Conservation (phyloP, 2,329 filamentous ascomycete genomes). For the Periconia macrospinosa region DNA sequence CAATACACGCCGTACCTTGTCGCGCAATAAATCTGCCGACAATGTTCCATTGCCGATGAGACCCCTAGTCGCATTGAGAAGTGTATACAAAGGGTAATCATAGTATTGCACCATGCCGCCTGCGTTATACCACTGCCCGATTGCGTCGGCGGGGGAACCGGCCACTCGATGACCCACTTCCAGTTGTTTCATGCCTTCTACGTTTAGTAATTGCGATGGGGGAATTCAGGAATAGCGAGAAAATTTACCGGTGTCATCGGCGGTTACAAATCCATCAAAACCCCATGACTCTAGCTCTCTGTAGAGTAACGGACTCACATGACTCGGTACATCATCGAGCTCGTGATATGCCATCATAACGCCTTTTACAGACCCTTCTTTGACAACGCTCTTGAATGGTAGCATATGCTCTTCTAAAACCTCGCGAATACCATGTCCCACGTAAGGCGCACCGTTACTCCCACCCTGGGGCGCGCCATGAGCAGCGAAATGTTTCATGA, state of each 20-base stretch:
- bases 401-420: slow-evolving; percentile 47
- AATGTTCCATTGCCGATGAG: slow-evolving; percentile 43
- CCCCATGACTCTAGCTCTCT: slow-evolving; percentile 44
- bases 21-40: slow-evolving; percentile 38
- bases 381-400: slow-evolving; percentile 49
- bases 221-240: no score
- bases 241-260: slow-evolving; percentile 45
- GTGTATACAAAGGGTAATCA: slow-evolving; percentile 46
- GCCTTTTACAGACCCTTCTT: slow-evolving; percentile 47
- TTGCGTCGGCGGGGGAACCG: slow-evolving; percentile 42
- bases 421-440: slow-evolving; percentile 49
- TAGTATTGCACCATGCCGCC: slow-evolving; percentile 53
- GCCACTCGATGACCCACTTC: slow-evolving; percentile 43
- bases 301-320: slow-evolving; percentile 46
- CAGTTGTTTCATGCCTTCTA: slow-evolving; percentile 24
- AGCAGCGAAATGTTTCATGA: slow-evolving; percentile 53
- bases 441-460: slow-evolving; percentile 49
- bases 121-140: slow-evolving; percentile 50
- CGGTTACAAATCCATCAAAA: slow-evolving; percentile 47
- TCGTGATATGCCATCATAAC: slow-evolving; percentile 53
- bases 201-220: not conserved
- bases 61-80: slow-evolving; percentile 40
- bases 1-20: slow-evolving; percentile 43
- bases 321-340: slow-evolving; percentile 46
- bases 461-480: slow-evolving; percentile 49